phyloP scores from a whole-genome alignment of 495 filamentous ascomycete genomes.

The Beverwykella pulmonaria region DNA sequence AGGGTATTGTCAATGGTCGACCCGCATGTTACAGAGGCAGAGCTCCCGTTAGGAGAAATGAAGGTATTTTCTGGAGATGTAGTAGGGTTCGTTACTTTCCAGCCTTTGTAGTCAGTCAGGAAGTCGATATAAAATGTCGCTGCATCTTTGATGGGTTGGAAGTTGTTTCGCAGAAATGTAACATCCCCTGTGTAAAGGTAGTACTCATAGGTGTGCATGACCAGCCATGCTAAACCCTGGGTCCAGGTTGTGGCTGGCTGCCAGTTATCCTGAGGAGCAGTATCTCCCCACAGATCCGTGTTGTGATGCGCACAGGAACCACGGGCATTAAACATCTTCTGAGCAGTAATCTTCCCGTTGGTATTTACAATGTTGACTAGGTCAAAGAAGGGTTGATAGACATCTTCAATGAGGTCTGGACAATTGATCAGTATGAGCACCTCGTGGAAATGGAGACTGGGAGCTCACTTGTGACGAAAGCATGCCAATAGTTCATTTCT shows the following conservation, averaged over 20 bases:
- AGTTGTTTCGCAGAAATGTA: constrained; percentile 11
- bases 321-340: constrained; percentile 53
- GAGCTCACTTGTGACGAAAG: constrained; percentile 48
- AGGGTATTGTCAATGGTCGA: constrained; percentile 27
- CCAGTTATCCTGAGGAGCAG: constrained; percentile 33
- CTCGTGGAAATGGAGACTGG: no score
- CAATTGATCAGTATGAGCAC: no score
- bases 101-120: constrained; percentile 26
- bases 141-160: constrained; percentile 21
- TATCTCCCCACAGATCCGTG: constrained; percentile 38
- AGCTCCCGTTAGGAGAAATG: constrained; percentile 1
- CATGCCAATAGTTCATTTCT: constrained; percentile 65
- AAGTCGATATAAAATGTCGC: constrained; percentile 33
- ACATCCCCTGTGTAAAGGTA: constrained; percentile 33
- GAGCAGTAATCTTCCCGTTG: constrained; percentile 47
- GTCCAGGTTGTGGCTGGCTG: constrained; percentile 28
- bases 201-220: constrained; percentile 25
- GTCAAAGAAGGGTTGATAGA: constrained; percentile 45
- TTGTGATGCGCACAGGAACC: constrained; percentile 46
- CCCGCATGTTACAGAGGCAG: constrained; percentile 9
- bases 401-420: constrained; percentile 19
- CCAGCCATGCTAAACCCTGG: constrained; percentile 30
- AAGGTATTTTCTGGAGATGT: constrained; percentile 36
- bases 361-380: constrained; percentile 47
- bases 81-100: constrained; percentile 29